These are phyloP conservation scores for Stemphylium vesicarium DNA, from an alignment of 2,329 filamentous ascomycete species.

Conservation along the genomic window DNA sequence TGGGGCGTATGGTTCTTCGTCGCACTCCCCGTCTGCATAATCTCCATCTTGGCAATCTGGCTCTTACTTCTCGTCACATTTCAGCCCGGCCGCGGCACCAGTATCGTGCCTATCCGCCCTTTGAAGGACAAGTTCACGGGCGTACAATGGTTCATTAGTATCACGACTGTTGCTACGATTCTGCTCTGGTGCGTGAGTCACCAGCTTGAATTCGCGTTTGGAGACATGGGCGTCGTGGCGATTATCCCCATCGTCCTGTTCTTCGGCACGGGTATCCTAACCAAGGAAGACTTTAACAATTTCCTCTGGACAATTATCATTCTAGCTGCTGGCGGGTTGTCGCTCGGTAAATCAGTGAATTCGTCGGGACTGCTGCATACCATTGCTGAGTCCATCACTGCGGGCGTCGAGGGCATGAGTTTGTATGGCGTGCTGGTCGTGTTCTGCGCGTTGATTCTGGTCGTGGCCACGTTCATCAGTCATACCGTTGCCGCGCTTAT, in stretches of 20 bases:
- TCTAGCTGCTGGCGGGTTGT: constrained; percentile 89
- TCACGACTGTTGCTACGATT: constrained; percentile 85
- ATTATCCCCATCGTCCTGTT: constrained; percentile 96
- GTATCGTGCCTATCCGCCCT: constrained; percentile 87
- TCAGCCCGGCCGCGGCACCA: constrained; percentile 81
- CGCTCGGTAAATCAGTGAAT: constrained; percentile 91
- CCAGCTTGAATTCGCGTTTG: constrained; percentile 84
- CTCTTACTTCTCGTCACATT: constrained; percentile 83
- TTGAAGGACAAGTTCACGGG: constrained; percentile 88
- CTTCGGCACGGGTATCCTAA: constrained; percentile 94
- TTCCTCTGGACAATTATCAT: constrained; percentile 99
- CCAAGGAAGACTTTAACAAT: constrained; percentile 99
- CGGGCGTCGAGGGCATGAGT: constrained; percentile 75
- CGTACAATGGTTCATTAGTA: constrained; percentile 89
- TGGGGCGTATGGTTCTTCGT: constrained; percentile 99
- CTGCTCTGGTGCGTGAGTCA: constrained; percentile 91
- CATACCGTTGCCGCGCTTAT: constrained; percentile 97
- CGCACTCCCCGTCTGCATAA: constrained; percentile 86
- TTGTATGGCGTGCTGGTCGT: constrained; percentile 87
- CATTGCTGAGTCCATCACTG: constrained; percentile 78
- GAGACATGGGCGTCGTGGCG: constrained; percentile 97
- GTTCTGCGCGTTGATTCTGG: constrained; percentile 82
- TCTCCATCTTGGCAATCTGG: constrained; percentile 91
- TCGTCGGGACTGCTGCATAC: constrained; percentile 91
- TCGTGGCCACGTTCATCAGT: constrained; percentile 96